Evolutionary conservation across 2,329 filamentous ascomycete genomes (phyloP).

Genomic region (Aspergillus uvarum): DNA sequence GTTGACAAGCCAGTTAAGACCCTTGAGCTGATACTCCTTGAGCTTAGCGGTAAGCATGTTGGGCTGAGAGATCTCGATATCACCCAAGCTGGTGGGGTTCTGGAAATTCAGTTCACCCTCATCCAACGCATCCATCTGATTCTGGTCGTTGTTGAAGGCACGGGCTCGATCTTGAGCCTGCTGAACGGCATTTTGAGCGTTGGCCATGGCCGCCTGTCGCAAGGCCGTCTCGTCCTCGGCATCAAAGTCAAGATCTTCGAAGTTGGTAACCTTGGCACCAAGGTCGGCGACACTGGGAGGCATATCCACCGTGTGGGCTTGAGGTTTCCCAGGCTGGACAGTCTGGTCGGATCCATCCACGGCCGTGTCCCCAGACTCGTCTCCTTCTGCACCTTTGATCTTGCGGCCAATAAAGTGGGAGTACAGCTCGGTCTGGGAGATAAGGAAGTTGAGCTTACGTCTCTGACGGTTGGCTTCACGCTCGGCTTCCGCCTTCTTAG

Average conservation of each 20-base stretch:
- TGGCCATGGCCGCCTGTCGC: constrained; percentile 82
- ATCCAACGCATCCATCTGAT: constrained; percentile 71
- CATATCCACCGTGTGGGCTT: constrained; percentile 48
- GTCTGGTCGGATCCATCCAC: constrained; percentile 57
- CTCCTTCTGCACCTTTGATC: constrained; percentile 95
- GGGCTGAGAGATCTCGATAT: constrained; percentile 90
- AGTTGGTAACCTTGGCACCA: constrained; percentile 78
- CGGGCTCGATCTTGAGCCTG: constrained; percentile 91
- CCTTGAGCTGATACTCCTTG: constrained; percentile 98
- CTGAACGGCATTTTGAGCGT: constrained; percentile 92
- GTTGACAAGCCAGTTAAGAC: constrained; percentile 98
- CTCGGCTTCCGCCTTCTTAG: constrained; percentile 93
- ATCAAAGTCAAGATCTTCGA: constrained; percentile 93
- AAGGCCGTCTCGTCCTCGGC: constrained; percentile 85
- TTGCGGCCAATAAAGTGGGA: constrained; percentile 99
- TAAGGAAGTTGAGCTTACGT: constrained; percentile 98
- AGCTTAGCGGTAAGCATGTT: constrained; percentile 90
- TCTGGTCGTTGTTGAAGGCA: constrained; percentile 78
- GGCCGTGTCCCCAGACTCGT: constrained; percentile 82
- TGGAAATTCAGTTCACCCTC: constrained; percentile 99
- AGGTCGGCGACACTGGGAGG: constrained; percentile 50
- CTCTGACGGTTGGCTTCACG: constrained; percentile 96
- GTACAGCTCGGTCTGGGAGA: constrained; percentile 97
- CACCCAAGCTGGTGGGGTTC: constrained; percentile 91
- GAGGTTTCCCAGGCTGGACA: constrained; percentile 31